Base-by-base conservation (phyloP, 495 filamentous ascomycete genomes). In the Hypoxylon lienhwacheense region DNA sequence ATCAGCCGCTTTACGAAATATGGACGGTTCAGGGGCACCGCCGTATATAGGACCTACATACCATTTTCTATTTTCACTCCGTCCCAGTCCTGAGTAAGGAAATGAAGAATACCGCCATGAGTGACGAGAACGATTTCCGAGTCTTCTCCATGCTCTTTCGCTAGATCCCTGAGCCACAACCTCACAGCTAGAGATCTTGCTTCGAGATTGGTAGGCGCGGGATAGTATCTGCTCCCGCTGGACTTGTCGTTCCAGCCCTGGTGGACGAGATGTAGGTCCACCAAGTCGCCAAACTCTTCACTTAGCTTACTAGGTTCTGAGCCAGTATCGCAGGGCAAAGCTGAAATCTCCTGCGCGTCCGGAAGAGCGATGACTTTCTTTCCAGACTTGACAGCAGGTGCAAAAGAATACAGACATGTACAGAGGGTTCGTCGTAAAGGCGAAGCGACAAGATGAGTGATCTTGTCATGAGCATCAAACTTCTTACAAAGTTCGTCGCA, bases 351-450 rank as follows among this genome's bases (percentile, higher is more conserved):
- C 69, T 97, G 92, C 0, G 89, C 66, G 50, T 92, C 88, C 0
- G 89, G 88, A 1, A 96, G 72, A 6, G 86, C 83, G 40, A 89
- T 76, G 37, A 95, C 66, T 44, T 56, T 63, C 12, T 74, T 71
- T 42, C 73, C 72, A 2, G 68, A 65, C 19, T 75, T 48, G 21
- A 55, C 34, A 5, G 51, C 61, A 2, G 84, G 74, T 35, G 66
- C 69, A 71, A 96, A 96, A 36, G 80, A 81, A 40, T 83, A 70
- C 7, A 96, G 77, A 4, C 86, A 83, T 0, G 92, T 96, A 66
- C 88, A 85, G 24, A 97, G 72, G 2, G 92, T 95, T 45, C 92
- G 85, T 16, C 85, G 85, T 37, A 96, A 77, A 1, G 92, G 91
- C 0, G 90, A 95, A 35, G 89, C 84, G 12, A 91, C 81, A 1